Base-by-base conservation (phyloP, 441 rosid species). In the Geranium incanum region DNA sequence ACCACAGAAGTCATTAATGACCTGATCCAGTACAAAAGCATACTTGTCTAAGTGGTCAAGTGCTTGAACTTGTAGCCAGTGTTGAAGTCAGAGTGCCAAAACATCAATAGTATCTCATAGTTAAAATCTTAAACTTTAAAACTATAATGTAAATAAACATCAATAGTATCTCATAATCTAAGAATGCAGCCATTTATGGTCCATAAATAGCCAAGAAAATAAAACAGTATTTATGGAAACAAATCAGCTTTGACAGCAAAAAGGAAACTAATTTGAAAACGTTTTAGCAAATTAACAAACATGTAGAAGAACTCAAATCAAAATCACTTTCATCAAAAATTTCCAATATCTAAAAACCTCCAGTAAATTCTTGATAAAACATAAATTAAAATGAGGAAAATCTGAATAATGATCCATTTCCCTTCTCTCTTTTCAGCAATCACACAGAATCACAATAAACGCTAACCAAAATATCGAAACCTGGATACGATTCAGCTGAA, bases 1-100 rank as follows among this genome's bases (percentile, higher is more conserved):
- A 79, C 75, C 70, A 55, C 2, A 45, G n/a, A 52, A 69, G 5
- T 19, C 13, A 33, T 50, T n/a, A 28, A 15, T 36, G 23, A 66
- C 45, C 36, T 6, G 21, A 23, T 7, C 6, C 66, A 62, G 23
- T 28, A 28, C 33, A 28, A 28, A 28, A 28, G 3, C 33, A 1
- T 28, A 28, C 33, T 28, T 28, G 33, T 28, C 33, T 2, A 28
- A 28, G 33, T 28, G 33, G 2, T 28, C 33, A 28, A 28, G 33
- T 28, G 33, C 33, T 28, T 2, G 33, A 28, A 28, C 33, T 28
- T 28, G 33, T 28, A 2, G 33, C 2, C 33, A 28, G 33, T 28
- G 33, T 28, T 28, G 2, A 28, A 28, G 33, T 28, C 33, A 28
- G 2, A 28, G 33, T 28, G 33, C 2, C 33, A 28, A 28, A 28